A percentile compares a stretch with the other conserved stretches of the same genome.
Evolutionary conservation across 495 filamentous ascomycete genomes (phyloP).

Genomic region (Clavariopsis aquatica): DNA sequence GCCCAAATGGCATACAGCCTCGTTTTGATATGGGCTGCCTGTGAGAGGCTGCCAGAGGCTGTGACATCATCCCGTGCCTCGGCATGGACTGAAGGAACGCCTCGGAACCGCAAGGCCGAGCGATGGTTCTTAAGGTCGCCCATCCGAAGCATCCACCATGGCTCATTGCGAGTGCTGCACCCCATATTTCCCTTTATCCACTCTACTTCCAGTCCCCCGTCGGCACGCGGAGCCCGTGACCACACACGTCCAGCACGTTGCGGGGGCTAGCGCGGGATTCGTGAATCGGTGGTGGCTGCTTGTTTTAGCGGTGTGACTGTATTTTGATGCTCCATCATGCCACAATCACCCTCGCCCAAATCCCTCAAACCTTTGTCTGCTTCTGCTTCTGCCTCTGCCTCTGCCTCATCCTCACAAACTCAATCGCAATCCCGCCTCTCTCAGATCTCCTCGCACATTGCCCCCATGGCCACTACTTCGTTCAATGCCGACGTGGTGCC

Average conservation of each 20-base stretch:
- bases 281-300: constrained; percentile 7
- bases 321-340: constrained; percentile 21
- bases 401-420: constrained; percentile 10
- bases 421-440: constrained; percentile 46
- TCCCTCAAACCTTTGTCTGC: not conserved
- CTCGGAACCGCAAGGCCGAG: not conserved
- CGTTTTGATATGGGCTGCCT: constrained; percentile 4
- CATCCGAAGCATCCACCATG: not conserved
- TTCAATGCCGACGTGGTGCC: constrained; percentile 81
- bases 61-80: constrained; percentile 4
- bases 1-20: not conserved
- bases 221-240: not conserved
- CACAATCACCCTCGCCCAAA: constrained; percentile 8
- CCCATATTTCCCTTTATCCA: constrained; percentile 11
- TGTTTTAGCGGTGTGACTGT: constrained; percentile 26
- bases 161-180: constrained; percentile 5
- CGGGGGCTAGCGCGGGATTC: constrained; percentile 16
- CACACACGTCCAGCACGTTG: not conserved
- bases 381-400: no score
- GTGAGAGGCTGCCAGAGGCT: not conserved
- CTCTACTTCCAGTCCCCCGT: not conserved
- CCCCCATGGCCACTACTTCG: constrained; percentile 50
- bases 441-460: constrained; percentile 57
- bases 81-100: not conserved
- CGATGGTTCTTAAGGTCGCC: not conserved